phyloP scores from a whole-genome alignment of 257 asterid genomes.

The Ajuga chamaepitys region DNA sequence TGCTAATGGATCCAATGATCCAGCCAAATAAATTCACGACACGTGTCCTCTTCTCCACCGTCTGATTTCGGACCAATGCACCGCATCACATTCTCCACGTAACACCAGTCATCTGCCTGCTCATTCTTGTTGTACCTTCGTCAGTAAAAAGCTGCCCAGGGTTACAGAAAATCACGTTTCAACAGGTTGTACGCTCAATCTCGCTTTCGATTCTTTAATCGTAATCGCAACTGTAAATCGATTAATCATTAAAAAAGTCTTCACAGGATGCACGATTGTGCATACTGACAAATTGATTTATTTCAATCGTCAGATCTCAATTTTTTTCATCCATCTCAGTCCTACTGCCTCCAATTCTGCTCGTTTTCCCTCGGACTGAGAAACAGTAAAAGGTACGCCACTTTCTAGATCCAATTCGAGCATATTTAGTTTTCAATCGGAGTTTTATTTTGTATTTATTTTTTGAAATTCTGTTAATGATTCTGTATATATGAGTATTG shows the following conservation, averaged over 20 bases:
- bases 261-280: conserved; percentile 23
- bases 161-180: background rate
- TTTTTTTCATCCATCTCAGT: conserved; percentile 1
- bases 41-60: conserved; percentile 2
- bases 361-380: conserved; percentile 17
- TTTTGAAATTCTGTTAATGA: background rate
- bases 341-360: background rate
- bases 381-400: conserved; percentile 18
- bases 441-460: background rate
- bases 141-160: background rate
- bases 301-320: conserved; percentile 25
- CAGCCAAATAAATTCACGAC: too few species aligned
- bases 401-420: conserved; percentile 17
- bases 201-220: conserved; percentile 2
- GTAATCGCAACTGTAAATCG: background rate
- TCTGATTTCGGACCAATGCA: background rate
- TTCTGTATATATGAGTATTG: background rate
- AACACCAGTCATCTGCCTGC: background rate
- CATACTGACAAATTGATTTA: conserved; percentile 11
- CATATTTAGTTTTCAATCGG: conserved; percentile 1
- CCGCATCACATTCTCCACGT: conserved; percentile 3
- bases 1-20: too few species aligned
- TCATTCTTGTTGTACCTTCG: conserved; percentile 8
- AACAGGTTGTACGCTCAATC: conserved; percentile 13
- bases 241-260: background rate